A percentile compares a stretch with the other conserved stretches of the same genome.
These are phyloP conservation scores for Eucalyptus cloeziana DNA, from an alignment of 345 rosid species.

Conservation along the genomic window DNA sequence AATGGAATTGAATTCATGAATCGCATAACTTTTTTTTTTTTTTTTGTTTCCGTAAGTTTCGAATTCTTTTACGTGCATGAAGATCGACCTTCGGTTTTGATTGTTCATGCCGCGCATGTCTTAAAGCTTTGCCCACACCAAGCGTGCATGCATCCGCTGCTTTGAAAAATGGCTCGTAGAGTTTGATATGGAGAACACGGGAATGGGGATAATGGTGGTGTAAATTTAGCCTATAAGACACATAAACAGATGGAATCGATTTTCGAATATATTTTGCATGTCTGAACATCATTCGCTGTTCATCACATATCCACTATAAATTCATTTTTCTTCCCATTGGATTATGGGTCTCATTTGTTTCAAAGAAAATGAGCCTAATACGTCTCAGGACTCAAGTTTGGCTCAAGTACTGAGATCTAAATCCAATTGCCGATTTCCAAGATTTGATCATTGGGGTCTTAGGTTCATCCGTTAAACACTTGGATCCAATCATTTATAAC, in stretches of 20 bases:
- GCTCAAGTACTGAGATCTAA: neutral
- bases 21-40: neutral
- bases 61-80: neutral
- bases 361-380: neutral
- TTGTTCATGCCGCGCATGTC: neutral
- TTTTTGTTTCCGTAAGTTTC: neutral
- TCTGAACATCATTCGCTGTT: neutral
- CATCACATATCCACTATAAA: neutral
- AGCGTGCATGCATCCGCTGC: neutral
- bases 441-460: neutral
- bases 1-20: neutral
- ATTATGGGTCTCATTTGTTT: neutral
- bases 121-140: neutral
- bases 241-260: neutral
- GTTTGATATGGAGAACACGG: neutral
- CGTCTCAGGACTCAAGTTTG: neutral
- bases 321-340: neutral
- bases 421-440: neutral
- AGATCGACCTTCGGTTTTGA: neutral
- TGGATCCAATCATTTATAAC: neutral
- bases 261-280: neutral
- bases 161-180: neutral
- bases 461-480: rapidly evolving
- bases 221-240: neutral
- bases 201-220: neutral